Base-by-base conservation (phyloP, 805 yeast genomes). In the Hermanozyma aechmeae region DNA sequence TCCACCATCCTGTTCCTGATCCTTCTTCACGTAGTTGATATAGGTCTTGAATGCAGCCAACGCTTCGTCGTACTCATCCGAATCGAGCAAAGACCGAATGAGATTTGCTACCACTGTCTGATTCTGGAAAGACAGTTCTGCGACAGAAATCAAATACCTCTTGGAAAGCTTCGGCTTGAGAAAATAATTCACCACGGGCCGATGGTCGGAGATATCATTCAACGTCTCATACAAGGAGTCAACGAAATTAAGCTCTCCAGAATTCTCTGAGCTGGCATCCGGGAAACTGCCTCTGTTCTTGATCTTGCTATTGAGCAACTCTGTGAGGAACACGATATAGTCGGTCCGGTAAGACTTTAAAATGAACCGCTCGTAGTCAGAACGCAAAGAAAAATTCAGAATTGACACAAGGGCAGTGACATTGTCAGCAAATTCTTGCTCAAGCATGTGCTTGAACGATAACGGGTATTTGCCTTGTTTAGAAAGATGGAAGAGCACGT, bases 41-140 rank as follows among this genome's bases (percentile, higher is more conserved):
- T 51, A 62, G 1, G 68, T 60, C 19, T 52, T 53, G 32, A 61
- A 53, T 0, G 66, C 66, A 6, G 64, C 64, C 29, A 56, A 45
- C 1, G 68, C 69, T 35, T 63, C 68, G 32, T 63, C 69, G 34
- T 48, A 56, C 33, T 62, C 66, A 6, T 46, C 39, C 27, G 50
- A 38, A 12, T 56, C 58, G 13, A 61, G 37, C 25, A 61, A 46
- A 1, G 53, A 41, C 25, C 49, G 42, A 16, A 62, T 51, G 24
- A 53, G 47, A 29, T 49, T 50, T 8, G 49, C 38, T 15, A 61
- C 43, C n/a, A 62, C 52, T 2, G 42, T 33, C 29, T 52, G 54
- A 38, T 60, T 56, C 33, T 61, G 68, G 35, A 53, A 63, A 1
- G 67, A 51, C 25, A 50, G 54, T 14, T 46, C 42, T 2, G 56